These are phyloP conservation scores for Pythium coloratum DNA, from an alignment of 352 stramenopile genomes.

Conservation along the genomic window DNA sequence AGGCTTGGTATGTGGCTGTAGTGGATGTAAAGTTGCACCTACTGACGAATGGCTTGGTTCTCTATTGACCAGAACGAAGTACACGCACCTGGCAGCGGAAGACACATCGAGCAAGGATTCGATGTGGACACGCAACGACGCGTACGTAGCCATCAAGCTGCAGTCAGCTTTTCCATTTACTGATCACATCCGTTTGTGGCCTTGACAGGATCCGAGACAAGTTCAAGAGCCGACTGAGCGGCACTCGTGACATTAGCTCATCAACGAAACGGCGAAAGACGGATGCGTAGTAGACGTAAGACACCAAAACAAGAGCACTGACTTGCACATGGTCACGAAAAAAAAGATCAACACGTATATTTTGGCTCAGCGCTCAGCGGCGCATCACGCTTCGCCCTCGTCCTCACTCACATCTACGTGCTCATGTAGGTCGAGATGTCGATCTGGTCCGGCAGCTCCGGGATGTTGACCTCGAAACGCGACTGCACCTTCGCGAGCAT, in stretches of 20 bases:
- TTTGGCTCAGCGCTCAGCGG: constrained; percentile 4
- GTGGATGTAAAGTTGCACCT: not conserved
- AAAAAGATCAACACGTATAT: constrained; percentile 30
- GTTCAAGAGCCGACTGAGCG: constrained; percentile 70
- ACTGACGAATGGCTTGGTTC: not conserved
- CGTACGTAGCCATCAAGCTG: constrained; percentile 26
- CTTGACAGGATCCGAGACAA: constrained; percentile 69
- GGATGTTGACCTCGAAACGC: constrained; percentile 99
- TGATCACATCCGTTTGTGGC: not conserved
- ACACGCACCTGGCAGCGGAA: constrained; percentile 97
- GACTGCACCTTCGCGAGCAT: constrained; percentile 98
- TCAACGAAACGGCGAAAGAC: constrained; percentile 51
- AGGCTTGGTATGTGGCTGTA: not conserved
- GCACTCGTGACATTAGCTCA: constrained; percentile 69
- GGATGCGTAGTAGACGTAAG: not conserved
- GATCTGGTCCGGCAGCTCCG: constrained; percentile 99
- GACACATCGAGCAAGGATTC: constrained; percentile 92
- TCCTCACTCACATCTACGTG: constrained; percentile 47
- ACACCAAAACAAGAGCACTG: not conserved
- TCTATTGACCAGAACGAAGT: constrained; percentile 87
- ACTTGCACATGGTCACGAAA: not conserved
- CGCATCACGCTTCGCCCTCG: constrained; percentile 13
- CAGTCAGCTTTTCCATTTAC: not conserved
- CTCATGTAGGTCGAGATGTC: constrained; percentile 99
- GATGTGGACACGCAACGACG: constrained; percentile 72